A percentile compares a stretch with the other conserved stretches of the same genome.
Conservation (phyloP, 2,329 filamentous ascomycete species). For the Fusarium palustre region DNA sequence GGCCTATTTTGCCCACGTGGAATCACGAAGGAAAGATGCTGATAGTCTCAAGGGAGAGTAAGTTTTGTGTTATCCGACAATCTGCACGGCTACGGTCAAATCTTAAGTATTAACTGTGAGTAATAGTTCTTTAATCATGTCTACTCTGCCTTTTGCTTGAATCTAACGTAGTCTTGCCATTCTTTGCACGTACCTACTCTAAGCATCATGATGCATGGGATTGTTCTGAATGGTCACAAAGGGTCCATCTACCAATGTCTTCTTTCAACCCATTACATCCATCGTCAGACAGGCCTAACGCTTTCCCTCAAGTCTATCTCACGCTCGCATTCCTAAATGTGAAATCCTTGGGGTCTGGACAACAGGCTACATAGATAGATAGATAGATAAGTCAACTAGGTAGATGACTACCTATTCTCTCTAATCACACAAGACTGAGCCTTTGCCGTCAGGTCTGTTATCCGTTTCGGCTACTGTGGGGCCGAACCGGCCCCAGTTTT, state of each 20-base stretch:
- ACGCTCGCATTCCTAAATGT: neutral
- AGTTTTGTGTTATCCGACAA: neutral
- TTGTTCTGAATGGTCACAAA: too few relatives aligned
- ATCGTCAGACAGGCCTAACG: too few relatives aligned
- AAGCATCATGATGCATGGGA: too few relatives aligned
- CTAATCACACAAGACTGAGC: neutral
- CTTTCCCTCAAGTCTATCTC: neutral
- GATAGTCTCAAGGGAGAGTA: neutral
- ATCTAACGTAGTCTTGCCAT: too few relatives aligned
- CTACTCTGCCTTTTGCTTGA: neutral
- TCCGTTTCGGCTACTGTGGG: conserved; percentile 13
- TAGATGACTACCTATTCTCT: neutral
- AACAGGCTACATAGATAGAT: neutral
- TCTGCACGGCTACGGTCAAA: neutral
- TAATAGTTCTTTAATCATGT: neutral
- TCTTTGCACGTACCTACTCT: too few relatives aligned
- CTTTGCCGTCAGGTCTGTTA: neutral
- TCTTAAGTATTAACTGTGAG: too few relatives aligned
- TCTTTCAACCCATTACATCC: too few relatives aligned
- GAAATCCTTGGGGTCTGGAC: neutral
- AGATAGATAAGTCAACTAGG: neutral
- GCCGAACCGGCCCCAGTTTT: conserved; percentile 22
- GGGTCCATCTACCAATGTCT: too few relatives aligned
- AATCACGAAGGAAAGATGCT: neutral
- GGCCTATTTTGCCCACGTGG: neutral